Percentiles rank a stretch among this genome's conserved stretches.
Conservation (phyloP, 257 asterid genomes). For the Solanum ossicruentum region DNA sequence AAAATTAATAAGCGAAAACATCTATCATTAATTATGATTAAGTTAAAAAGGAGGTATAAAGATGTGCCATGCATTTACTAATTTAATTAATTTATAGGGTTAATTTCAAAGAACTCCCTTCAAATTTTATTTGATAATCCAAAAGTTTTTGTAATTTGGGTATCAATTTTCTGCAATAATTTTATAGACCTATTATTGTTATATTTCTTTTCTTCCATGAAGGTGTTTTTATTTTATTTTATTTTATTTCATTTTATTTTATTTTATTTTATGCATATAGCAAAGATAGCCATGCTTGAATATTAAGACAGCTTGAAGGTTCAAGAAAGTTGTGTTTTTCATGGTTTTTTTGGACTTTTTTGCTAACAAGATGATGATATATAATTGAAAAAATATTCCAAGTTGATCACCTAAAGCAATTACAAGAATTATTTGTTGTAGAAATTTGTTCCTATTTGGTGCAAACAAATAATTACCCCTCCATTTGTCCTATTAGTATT, state of each 20-base stretch:
- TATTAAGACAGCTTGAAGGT: background rate
- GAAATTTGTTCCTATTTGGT: background rate
- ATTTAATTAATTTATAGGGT: no score
- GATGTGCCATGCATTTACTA: background rate
- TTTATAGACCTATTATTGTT: background rate
- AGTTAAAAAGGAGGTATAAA: background rate
- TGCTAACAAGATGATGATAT: background rate
- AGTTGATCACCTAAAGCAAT: conserved; percentile 2
- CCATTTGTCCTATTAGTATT: background rate
- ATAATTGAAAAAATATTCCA: background rate
- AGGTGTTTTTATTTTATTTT: background rate
- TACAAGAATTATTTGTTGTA: background rate
- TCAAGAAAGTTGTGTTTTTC: background rate
- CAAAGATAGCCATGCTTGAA: background rate
- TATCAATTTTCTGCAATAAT: no score
- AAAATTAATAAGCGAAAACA: no score
- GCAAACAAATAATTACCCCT: background rate
- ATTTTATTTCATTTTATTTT: background rate
- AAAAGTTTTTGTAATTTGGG: no score
- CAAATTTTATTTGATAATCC: no score
- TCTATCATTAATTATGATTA: no score
- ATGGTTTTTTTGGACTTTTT: background rate
- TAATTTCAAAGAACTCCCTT: no score
- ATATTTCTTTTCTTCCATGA: background rate
- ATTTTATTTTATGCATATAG: background rate